These are phyloP conservation scores for Pythium oligandrum DNA, from an alignment of 352 stramenopile species.

Conservation along the genomic window DNA sequence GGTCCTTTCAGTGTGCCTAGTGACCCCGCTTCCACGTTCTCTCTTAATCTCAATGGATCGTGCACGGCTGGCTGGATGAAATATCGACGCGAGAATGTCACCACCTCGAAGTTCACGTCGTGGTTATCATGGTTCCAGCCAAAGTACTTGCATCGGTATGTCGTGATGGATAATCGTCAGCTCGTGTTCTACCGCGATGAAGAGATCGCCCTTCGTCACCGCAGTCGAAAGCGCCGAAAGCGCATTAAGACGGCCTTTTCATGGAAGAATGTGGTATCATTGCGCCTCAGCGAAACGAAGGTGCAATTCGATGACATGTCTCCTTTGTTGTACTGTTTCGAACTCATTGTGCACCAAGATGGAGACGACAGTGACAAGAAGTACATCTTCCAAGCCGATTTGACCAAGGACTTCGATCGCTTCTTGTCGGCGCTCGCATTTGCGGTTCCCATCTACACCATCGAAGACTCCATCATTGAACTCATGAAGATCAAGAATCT, in stretches of 20 bases:
- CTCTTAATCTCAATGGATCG: constrained; percentile 67
- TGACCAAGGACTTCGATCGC: constrained; percentile 70
- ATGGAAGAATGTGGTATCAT: constrained; percentile 57
- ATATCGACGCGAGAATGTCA: constrained; percentile 62
- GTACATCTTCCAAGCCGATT: constrained; percentile 76
- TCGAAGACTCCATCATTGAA: constrained; percentile 62
- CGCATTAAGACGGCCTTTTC: constrained; percentile 74
- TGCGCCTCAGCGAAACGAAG: constrained; percentile 63
- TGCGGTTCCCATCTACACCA: constrained; percentile 46
- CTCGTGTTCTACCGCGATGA: constrained; percentile 84
- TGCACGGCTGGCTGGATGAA: constrained; percentile 87
- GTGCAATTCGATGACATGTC: constrained; percentile 84
- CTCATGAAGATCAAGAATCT: constrained; percentile 61
- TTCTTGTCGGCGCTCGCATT: constrained; percentile 72
- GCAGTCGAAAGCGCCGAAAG: constrained; percentile 66
- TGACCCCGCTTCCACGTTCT: constrained; percentile 61
- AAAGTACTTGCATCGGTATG: constrained; percentile 78
- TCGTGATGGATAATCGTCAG: constrained; percentile 64
- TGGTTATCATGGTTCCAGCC: constrained; percentile 65
- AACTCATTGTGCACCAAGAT: constrained; percentile 54
- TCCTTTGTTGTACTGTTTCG: constrained; percentile 74
- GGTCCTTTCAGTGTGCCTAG: constrained; percentile 73
- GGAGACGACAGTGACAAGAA: constrained; percentile 52
- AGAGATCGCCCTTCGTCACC: constrained; percentile 72
- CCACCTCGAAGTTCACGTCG: constrained; percentile 36